These are phyloP conservation scores for Moringa oleifera DNA, from an alignment of 345 rosid species.

Conservation along the genomic window DNA sequence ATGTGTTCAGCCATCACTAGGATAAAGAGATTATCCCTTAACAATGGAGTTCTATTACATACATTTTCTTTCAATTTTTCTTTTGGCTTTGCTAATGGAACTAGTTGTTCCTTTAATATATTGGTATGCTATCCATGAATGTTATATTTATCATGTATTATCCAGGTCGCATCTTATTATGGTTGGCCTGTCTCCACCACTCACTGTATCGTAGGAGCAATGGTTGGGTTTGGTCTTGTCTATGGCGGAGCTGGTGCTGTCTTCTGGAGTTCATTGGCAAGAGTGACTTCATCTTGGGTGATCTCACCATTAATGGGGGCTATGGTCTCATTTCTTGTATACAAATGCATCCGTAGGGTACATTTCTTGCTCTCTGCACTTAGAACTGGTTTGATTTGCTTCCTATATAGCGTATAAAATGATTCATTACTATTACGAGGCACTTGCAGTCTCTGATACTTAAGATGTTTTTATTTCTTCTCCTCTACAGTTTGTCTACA, in stretches of 20 bases:
- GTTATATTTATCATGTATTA: background rate
- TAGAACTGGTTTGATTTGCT: background rate
- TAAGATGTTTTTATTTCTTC: too few relatives aligned
- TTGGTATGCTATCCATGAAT: background rate
- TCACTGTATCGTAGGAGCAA: slow-evolving; percentile 92
- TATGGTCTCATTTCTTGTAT: slow-evolving; percentile 73
- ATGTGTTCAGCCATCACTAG: too few relatives aligned
- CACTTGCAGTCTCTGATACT: too few relatives aligned
- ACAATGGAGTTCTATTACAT: too few relatives aligned
- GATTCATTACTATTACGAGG: background rate
- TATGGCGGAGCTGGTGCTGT: slow-evolving; percentile 95
- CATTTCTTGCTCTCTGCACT: slow-evolving; percentile 22
- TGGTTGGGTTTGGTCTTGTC: slow-evolving; percentile 95
- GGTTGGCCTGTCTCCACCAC: slow-evolving; percentile 99
- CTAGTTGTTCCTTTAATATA: background rate
- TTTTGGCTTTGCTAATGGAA: background rate
- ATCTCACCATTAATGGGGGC: slow-evolving; percentile 91
- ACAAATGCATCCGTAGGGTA: slow-evolving; percentile 97
- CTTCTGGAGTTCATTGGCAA: slow-evolving; percentile 91
- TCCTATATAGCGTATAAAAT: too few relatives aligned
- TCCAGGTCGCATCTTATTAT: slow-evolving; percentile 81
- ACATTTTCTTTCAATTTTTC: background rate
- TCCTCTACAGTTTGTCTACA: slow-evolving; percentile 73
- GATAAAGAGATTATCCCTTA: too few relatives aligned
- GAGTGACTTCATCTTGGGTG: slow-evolving; percentile 92